Evolutionary conservation across 208 protist species (phyloP), one percentile per base, ranked within the genome.

Genomic region (Trypanosoma theileri): DNA sequence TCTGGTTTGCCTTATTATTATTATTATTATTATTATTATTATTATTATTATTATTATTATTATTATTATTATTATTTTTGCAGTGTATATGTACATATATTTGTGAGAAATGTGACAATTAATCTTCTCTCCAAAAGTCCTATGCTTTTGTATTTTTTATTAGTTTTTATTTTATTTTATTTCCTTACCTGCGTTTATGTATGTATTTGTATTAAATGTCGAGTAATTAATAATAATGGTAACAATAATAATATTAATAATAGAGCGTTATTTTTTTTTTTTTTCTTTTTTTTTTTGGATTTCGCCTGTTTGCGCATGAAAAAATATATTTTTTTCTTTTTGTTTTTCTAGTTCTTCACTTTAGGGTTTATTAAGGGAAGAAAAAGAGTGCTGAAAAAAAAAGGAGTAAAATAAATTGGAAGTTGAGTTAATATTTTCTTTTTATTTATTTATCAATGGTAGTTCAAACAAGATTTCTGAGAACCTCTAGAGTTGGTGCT

Each of bases 401-500:
- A 17, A 35, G 24, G 16, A 35, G 11, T 11, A 10, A 40, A 57
- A 40, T n/a, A 40, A 24, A 57, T 41, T 48, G 11, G 44, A n/a
- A 48, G 16, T 31, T 57, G 0, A 41, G 35, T 65, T 54, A n/a
- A n/a, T 40, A 16, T 46, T 46, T 57, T 50, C 51, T 41, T 70
- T 56, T 65, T 69, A 17, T 74, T 46, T 22, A 28, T 51, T 51
- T 53, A 26, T 45, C 9, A 50, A 90, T 91, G 82, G 75, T 63
- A 11, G 74, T 71, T 55, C 68, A 74, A 66, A 65, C 68, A 35
- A 56, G 66, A 48, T 82, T 85, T 68, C 61, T 73, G 24, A 70
- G 48, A 44, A 92, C 86, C 1, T 76, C 71, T 41, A 72, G 83
- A 24, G 24, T 73, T 24, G 85, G 88, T 0, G 70, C 67, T 52